Evolutionary conservation across 768 basidiomycete species (phyloP), one percentile per base, ranked within the genome.

Genomic region (Cubamyces sp.): DNA sequence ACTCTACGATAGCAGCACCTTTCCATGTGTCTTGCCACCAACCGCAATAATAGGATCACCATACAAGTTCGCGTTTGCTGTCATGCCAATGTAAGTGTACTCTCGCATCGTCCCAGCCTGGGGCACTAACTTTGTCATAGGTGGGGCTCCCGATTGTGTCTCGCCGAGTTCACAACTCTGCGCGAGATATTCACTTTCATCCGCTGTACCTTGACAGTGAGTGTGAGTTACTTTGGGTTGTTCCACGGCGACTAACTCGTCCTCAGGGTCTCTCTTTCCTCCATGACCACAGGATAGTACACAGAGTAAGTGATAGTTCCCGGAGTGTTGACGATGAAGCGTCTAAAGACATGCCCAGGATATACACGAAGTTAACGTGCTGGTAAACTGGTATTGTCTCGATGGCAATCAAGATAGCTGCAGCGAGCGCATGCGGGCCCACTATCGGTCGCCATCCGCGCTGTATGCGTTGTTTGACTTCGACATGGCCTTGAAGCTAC

Each of bases 1-100:
- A 3, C 12, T 30, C 16, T 8, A 18, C 43, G 43, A 55, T 7
- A 21, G 34, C 16, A n/a, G 7, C 5, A 2, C 39, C 0, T 60
- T 60, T n/a, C 53, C 26, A 3, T 23, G 53, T 40, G 53, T 61
- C 11, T 39, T 61, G 2, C 45, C 53, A 9, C 60, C 60, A 19
- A 5, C 49, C 1, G 60, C 52, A 5, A 55, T 61, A 16, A 34
- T 61, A 14, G 53, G 48, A 19, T 40, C 60, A 1, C 53, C 53
- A 2, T n/a, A 40, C 47, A 30, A 37, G 4, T 61, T 23, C 25
- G 28, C 42, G 2, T 43, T 60, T 15, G 25, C 52, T 0, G 58
- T 45, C 1, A 60, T 60, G 58, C 58, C 58, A 4, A 51, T 51
- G 58, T 52, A 19, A n/a, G 58, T 60, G 12, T 5, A 23, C 18